phyloP scores from a whole-genome alignment of 805 yeast species.

The Candida railenensis region DNA sequence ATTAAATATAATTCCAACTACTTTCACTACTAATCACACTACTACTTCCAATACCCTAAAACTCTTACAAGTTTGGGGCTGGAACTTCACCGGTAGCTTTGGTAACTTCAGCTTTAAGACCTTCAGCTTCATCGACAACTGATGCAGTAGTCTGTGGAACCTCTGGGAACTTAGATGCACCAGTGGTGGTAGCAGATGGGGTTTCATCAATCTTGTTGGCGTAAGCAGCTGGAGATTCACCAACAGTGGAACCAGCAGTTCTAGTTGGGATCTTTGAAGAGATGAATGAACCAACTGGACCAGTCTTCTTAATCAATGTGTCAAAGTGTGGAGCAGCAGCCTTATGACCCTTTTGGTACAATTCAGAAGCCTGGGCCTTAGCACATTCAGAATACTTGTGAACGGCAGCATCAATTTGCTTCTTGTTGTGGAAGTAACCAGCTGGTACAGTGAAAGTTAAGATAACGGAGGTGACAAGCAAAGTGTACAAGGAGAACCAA shows the following conservation, averaged over 20 bases:
- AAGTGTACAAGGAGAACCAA: conserved; percentile 69
- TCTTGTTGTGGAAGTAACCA: conserved; percentile 69
- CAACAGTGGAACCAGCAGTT: conserved; percentile 73
- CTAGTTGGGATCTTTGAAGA: conserved; percentile 58
- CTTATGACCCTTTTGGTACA: conserved; percentile 33
- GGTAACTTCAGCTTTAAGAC: neutral
- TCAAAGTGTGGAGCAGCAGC: conserved; percentile 58
- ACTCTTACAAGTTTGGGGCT: conserved; percentile 6
- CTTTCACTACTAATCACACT: neutral
- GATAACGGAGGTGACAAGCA: conserved; percentile 57
- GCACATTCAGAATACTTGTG: conserved; percentile 44
- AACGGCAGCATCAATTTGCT: conserved; percentile 69
- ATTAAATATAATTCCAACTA: neutral
- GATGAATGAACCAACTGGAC: conserved; percentile 65
- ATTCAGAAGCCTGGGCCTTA: conserved; percentile 49
- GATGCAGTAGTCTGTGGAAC: conserved; percentile 27
- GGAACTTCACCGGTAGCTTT: conserved; percentile 3
- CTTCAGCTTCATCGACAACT: neutral
- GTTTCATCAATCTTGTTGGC: conserved; percentile 10
- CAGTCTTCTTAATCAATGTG: conserved; percentile 55
- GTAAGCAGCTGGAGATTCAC: conserved; percentile 23
- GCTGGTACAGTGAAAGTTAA: conserved; percentile 74
- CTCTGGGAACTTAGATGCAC: conserved; percentile 41
- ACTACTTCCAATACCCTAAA: neutral
- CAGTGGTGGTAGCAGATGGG: conserved; percentile 27